Evolutionary conservation across 2,329 filamentous ascomycete species (phyloP), one percentile per base, ranked within the genome.

Genomic region (Trichoderma sp.): DNA sequence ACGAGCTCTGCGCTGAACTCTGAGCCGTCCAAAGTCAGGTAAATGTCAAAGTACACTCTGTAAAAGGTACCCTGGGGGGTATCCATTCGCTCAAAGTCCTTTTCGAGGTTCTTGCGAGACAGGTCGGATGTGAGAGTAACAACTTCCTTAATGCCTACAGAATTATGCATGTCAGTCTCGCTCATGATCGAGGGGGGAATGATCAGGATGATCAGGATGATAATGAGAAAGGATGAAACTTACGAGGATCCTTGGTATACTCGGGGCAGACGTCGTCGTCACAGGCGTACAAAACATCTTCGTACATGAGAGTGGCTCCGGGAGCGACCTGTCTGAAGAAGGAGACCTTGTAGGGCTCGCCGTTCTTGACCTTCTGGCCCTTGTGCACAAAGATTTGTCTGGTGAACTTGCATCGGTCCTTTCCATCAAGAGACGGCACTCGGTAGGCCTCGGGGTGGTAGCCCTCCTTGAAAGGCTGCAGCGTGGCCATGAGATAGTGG

Each of bases 1-100:
- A 98, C 95, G 51, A 99, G 86, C 85, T 98, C 96, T 68, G 96
- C 96, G 77, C 96, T 98, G 86, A 99, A 98, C 82, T 99, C 96
- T 67, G 93, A 97, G 26, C 96, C 96, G 79, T 99, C 96, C 18
- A 99, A 91, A 0, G 96, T 98, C 75, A 99, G 89, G 82, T 97
- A 97, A 76, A 92, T 92, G 76, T 92, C 90, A 76, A 92, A 92
- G 82, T 92, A 92, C 74, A 92, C 90, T 74, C 94, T 91, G 86
- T 97, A 97, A 82, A 97, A 97, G 4, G 93, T 97, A 74, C 96
- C 96, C 82, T 99, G 95, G 6, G 96, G 95, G 1, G 96, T 98
- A 81, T 98, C 96, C 96, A 98, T 98, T 80, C 96, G 91, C 84
- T 99, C 96, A 79, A 99, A 99, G 82, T 99, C 96, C 84, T 98